phyloP scores from a whole-genome alignment of 305 asterid species.

The Lippia alba region DNA sequence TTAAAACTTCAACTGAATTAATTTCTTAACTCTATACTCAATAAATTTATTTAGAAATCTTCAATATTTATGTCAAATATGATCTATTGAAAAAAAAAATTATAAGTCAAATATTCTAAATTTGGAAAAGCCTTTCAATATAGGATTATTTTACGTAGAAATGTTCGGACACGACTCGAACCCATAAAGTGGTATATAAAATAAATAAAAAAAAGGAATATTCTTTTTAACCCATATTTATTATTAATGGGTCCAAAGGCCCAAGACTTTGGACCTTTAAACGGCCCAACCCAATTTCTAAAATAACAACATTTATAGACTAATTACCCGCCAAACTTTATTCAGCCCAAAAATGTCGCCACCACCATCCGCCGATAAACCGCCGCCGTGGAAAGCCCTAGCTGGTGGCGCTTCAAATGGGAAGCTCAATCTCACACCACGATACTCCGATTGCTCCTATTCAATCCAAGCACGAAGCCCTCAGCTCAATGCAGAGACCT shows the following conservation, averaged over 20 bases:
- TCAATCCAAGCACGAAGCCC: constrained; percentile 55
- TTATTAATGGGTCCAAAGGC: background rate
- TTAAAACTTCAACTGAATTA: no score
- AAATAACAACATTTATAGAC: background rate
- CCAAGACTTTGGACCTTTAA: background rate
- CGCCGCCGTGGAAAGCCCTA: constrained; percentile 46
- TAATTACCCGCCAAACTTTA: constrained; percentile 35
- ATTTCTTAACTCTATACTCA: no score
- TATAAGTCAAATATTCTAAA: no score
- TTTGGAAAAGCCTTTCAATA: no score
- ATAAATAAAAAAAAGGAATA: no score
- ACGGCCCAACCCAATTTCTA: constrained; percentile 2
- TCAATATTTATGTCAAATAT: no score
- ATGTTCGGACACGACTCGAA: no score
- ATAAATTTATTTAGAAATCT: no score
- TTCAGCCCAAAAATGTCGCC: constrained; percentile 50
- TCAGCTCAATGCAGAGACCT: constrained; percentile 56
- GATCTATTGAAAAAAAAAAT: no score
- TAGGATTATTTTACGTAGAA: no score
- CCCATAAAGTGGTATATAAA: no score
- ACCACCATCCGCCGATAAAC: constrained; percentile 37
- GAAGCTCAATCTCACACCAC: constrained; percentile 85
- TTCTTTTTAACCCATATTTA: constrained; percentile 6
- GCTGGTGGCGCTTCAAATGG: constrained; percentile 80
- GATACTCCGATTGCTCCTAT: constrained; percentile 66